Conservation (phyloP, 1,284 basidiomycete species). For the Xerocomus minutiporus region DNA sequence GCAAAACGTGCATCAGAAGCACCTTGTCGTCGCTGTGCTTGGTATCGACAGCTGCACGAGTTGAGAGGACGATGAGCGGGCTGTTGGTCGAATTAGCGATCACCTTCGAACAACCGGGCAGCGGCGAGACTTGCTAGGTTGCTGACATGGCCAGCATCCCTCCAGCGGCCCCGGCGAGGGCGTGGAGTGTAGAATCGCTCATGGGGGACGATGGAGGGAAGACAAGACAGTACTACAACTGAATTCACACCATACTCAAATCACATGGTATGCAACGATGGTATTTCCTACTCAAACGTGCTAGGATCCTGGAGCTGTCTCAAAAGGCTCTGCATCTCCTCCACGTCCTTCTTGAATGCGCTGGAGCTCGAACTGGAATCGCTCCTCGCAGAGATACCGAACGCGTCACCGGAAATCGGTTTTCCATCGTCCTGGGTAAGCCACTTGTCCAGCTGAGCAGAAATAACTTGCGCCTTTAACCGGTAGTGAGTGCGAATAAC, state of each 20-base stretch:
- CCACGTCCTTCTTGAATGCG: slow-evolving; percentile 61
- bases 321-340: slow-evolving; percentile 60
- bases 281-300: slow-evolving; percentile 12
- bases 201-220: slow-evolving; percentile 33
- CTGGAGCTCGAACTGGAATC: slow-evolving; percentile 45
- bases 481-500: slow-evolving; percentile 86
- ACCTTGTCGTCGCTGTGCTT: slow-evolving; percentile 69
- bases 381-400: slow-evolving; percentile 31
- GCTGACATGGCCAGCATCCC: slow-evolving; percentile 87
- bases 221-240: neutral
- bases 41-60: slow-evolving; percentile 87
- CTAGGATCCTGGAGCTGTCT: slow-evolving; percentile 38
- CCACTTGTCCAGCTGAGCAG: slow-evolving; percentile 77
- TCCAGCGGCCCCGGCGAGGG: slow-evolving; percentile 85
- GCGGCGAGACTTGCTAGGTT: slow-evolving; percentile 61
- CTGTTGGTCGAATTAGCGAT: slow-evolving; percentile 39
- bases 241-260: neutral
- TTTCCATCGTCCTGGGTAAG: slow-evolving; percentile 66
- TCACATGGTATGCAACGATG: slow-evolving; percentile 9
- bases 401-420: slow-evolving; percentile 52
- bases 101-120: neutral
- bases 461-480: slow-evolving; percentile 72
- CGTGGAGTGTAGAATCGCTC: slow-evolving; percentile 85
- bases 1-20: slow-evolving; percentile 5
- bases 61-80: slow-evolving; percentile 89